Evolutionary conservation across 2,329 filamentous ascomycete species (phyloP), one percentile per base, ranked within the genome.

Genomic region (Fusarium albidum): DNA sequence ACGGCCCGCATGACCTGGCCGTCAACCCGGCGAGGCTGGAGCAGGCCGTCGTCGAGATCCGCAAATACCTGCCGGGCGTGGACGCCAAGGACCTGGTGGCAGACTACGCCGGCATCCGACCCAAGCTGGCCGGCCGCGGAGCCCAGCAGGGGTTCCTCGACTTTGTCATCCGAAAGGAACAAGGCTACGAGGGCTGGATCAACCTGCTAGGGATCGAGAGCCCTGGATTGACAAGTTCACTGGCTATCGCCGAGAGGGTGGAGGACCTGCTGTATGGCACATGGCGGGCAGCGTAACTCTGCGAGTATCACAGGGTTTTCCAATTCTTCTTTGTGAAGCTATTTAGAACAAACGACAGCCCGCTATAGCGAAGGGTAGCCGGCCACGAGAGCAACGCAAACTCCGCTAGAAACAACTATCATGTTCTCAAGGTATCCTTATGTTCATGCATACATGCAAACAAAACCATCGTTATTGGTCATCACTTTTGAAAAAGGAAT

Each of bases 201-300:
- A 97, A 97, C 77, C 71, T 98, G 62, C 69, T 98, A 64, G 94
- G 92, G 0, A 97, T 97, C 64, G 94, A 98, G 78, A 96, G 91
- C 73, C 94, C 94, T 0, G 94, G 94, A 5, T 75, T 98, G 72
- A 98, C 94, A 39, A 95, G 91, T 71, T 86, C 83, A 64, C 75
- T 98, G 75, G 92, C 92, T 2, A 94, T 97, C 73, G 93, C 82
- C 4, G 91, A 96, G 69, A 82, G 84, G 78, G 92, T 96, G 0
- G 72, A 75, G 35, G 67, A 71, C 43, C 59, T 86, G 43, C 56
- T 85, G 46, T 83, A 85, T 51, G 72, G 72, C 4, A 61, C 51
- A 5, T 39, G 39, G 31, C 35, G 38, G 10, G 38, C 46, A 45
- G 6, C 27, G 9, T 59, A 33, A 50, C 15, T 32, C 6, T n/a